phyloP scores from a whole-genome alignment of 495 filamentous ascomycete genomes.

The Lasiosphaeria ovina region DNA sequence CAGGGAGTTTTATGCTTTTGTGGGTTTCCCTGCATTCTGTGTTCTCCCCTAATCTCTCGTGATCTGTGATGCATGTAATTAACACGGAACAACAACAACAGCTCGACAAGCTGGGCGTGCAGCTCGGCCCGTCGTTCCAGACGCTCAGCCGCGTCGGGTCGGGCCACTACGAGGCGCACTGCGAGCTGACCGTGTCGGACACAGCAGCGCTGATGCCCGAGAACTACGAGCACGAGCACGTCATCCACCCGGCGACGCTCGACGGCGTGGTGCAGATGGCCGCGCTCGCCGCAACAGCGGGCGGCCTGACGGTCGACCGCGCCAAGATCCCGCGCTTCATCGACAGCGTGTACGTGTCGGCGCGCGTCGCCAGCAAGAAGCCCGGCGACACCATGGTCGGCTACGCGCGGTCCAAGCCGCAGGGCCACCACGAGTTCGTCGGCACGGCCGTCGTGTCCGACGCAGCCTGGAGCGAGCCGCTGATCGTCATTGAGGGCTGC shows the following conservation, averaged over 20 bases:
- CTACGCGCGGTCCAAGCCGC: background rate
- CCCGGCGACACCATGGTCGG: background rate
- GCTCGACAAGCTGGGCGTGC: background rate
- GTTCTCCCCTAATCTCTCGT: no score
- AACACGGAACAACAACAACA: background rate
- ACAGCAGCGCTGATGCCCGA: background rate
- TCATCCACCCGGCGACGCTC: slow-evolving; percentile 8
- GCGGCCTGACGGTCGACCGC: background rate
- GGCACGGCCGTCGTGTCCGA: background rate
- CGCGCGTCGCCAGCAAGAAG: background rate
- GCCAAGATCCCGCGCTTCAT: background rate
- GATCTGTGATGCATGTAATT: no score
- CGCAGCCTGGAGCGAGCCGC: background rate
- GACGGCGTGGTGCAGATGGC: slow-evolving; percentile 11
- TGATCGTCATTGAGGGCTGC: slow-evolving; percentile 2
- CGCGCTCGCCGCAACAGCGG: slow-evolving; percentile 1
- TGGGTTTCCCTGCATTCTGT: no score
- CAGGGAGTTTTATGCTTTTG: background rate
- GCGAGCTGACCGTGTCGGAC: slow-evolving; percentile 1
- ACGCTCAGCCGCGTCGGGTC: background rate
- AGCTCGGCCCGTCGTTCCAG: slow-evolving; percentile 28
- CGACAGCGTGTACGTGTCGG: background rate
- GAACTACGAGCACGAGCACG: slow-evolving; percentile 1
- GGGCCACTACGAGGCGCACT: background rate
- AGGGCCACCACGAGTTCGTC: background rate